Conservation (phyloP, 2,329 filamentous ascomycete species). For the Cadophora sp. region DNA sequence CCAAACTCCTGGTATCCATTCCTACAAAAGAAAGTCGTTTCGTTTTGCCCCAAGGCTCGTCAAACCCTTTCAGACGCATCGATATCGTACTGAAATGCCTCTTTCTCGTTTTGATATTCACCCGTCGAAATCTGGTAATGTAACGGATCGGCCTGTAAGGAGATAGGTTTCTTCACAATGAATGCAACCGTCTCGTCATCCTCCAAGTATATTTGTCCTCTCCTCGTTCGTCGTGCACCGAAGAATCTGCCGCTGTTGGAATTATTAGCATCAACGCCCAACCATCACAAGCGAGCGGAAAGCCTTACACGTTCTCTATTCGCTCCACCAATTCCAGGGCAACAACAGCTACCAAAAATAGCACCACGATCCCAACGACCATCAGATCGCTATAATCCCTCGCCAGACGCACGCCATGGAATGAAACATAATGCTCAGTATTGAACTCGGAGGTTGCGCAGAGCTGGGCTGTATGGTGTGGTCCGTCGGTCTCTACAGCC, state of each 20-base stretch:
- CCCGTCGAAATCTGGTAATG: constrained; percentile 11
- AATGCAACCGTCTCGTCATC: constrained; percentile 35
- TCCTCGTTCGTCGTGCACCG: neutral
- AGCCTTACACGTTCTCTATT: constrained; percentile 34
- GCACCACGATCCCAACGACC: constrained; percentile 41
- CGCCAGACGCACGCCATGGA: constrained; percentile 25
- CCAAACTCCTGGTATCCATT: constrained; percentile 7
- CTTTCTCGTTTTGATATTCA: constrained; percentile 23
- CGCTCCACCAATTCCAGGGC: constrained; percentile 37
- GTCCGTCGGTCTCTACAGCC: neutral
- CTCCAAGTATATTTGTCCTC: constrained; percentile 37
- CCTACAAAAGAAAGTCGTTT: neutral
- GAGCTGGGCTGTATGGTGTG: neutral
- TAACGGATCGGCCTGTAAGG: constrained; percentile 13
- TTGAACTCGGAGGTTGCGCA: constrained; percentile 10
- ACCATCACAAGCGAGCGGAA: neutral
- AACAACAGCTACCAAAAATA: constrained; percentile 40
- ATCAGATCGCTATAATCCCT: constrained; percentile 41
- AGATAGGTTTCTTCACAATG: constrained; percentile 32
- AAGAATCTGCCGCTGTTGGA: constrained; percentile 13
- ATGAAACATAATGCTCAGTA: constrained; percentile 16
- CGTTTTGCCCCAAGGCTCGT: neutral
- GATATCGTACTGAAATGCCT: constrained; percentile 30
- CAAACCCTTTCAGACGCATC: constrained; percentile 30
- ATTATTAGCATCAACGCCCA: constrained; percentile 7